Base-by-base conservation (phyloP, 192 early-diverging fungal species). In the Coemansia sp. region DNA sequence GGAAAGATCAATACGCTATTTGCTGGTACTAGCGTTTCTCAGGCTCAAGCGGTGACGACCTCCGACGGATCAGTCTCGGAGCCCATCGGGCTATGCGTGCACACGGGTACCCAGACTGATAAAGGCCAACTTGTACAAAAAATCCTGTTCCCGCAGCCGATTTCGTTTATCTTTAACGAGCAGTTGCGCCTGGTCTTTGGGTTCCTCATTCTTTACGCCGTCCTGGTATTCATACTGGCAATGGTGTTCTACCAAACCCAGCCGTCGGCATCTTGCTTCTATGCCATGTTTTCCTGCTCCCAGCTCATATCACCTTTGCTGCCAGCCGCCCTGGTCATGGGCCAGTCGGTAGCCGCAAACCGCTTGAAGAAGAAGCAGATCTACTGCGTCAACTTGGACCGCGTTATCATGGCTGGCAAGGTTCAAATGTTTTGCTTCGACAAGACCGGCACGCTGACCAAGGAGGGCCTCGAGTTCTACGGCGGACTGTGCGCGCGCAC, bases 391-490 rank as follows among this genome's bases (percentile, higher is more conserved):
- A 85, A 89, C 62, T 69, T 87, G 56, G 75, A 73, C 36, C 68
- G 88, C 27, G 87, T 89, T 57, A 85, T 86, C 17, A 73, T 89
- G 69, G 78, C 82, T 9, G 88, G 86, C 39, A 89, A 89, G 70
- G 81, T 87, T 33, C 86, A 85, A 45, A 84, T 89, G 37, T 86
- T 87, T 56, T 84, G 83, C 68, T 89, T 89, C 56, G 86, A 88
- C 67, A 88, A 89, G 74, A 86, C 87, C 34, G 88, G 88, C 24
- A 89, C 88, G 24, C 64, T 89, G 44, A 89, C 88, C 39, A 86
- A 86, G 66, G 88, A 89, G 56, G 87, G 87, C 7, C 78, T 89
- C 14, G 81, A 88, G 62, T 88, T 87, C 54, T 66, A 79, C 35
- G 87, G 85, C 50, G 67, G 56, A 56, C 54, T 41, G 40, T 59